These are phyloP conservation scores for Colletotrichum tanaceti DNA, from an alignment of 2,329 filamentous ascomycete species.

Conservation along the genomic window DNA sequence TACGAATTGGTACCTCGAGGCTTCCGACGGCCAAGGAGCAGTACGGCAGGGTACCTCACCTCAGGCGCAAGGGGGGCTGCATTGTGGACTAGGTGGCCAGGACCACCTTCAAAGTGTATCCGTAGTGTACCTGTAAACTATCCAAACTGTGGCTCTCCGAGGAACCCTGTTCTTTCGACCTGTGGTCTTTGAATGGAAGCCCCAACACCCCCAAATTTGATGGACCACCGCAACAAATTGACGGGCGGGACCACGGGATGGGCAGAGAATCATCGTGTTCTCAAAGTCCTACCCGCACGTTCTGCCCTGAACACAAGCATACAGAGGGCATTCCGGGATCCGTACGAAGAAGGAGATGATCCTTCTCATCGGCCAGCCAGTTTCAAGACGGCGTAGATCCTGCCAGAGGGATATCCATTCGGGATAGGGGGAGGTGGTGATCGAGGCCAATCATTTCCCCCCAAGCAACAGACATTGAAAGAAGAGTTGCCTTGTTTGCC, in stretches of 20 bases:
- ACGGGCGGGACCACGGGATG: constrained; percentile 34
- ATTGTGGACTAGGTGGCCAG: constrained; percentile 35
- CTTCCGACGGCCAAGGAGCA: neutral
- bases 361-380: neutral
- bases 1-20: neutral
- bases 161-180: constrained; percentile 27
- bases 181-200: constrained; percentile 25
- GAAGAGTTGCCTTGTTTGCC: neutral
- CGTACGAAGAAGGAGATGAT: neutral
- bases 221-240: constrained; percentile 39
- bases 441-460: neutral
- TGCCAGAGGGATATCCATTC: neutral
- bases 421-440: neutral
- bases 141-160: constrained; percentile 34
- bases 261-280: constrained; percentile 38
- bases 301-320: neutral
- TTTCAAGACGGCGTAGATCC: neutral
- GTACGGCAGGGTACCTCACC: constrained; percentile 19
- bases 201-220: constrained; percentile 37
- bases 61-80: constrained; percentile 36
- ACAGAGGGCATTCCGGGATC: constrained; percentile 1
- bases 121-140: neutral
- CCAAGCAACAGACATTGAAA: constrained; percentile 1
- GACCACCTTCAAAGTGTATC: constrained; percentile 38
- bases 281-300: constrained; percentile 31